phyloP scores from a whole-genome alignment of 2,329 filamentous ascomycete species.

The Geosmithia morbida region DNA sequence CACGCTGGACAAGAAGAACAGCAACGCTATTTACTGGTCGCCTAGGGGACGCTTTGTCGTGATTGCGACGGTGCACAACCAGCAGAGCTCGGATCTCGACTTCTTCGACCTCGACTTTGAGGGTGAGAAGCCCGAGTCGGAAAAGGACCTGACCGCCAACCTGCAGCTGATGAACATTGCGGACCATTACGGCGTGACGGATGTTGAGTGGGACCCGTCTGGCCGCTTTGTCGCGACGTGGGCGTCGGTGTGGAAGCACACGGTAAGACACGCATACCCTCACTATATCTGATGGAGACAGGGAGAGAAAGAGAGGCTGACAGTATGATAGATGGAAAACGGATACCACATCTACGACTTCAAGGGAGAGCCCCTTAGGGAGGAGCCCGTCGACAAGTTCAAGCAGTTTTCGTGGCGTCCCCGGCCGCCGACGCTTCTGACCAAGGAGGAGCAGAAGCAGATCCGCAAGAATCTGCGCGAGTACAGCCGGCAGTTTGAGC shows the following conservation, averaged over 20 bases:
- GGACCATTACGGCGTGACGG: slow-evolving; percentile 95
- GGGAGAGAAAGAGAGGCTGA: no score
- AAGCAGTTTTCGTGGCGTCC: slow-evolving; percentile 96
- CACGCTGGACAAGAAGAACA: slow-evolving; percentile 97
- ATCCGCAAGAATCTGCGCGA: slow-evolving; percentile 97
- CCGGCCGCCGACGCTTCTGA: slow-evolving; percentile 76
- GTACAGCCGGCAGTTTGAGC: slow-evolving; percentile 89
- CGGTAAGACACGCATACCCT: slow-evolving; percentile 45
- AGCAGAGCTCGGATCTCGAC: slow-evolving; percentile 88
- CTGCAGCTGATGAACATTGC: slow-evolving; percentile 85
- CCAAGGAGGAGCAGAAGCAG: slow-evolving; percentile 93
- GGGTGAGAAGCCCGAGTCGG: slow-evolving; percentile 82
- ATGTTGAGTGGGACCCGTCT: slow-evolving; percentile 96
- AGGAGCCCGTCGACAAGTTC: slow-evolving; percentile 91
- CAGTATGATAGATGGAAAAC: slow-evolving; percentile 75
- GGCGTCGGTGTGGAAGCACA: slow-evolving; percentile 90
- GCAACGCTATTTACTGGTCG: slow-evolving; percentile 98
- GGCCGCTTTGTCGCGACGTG: slow-evolving; percentile 89
- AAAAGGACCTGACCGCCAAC: slow-evolving; percentile 91
- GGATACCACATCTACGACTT: slow-evolving; percentile 98
- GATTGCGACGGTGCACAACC: slow-evolving; percentile 81
- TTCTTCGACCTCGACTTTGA: slow-evolving; percentile 98
- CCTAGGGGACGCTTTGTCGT: slow-evolving; percentile 91
- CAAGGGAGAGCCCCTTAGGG: slow-evolving; percentile 74
- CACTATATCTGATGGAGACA: no score